Conservation (phyloP, 345 rosid species). For the Euphorbia tirucalli region DNA sequence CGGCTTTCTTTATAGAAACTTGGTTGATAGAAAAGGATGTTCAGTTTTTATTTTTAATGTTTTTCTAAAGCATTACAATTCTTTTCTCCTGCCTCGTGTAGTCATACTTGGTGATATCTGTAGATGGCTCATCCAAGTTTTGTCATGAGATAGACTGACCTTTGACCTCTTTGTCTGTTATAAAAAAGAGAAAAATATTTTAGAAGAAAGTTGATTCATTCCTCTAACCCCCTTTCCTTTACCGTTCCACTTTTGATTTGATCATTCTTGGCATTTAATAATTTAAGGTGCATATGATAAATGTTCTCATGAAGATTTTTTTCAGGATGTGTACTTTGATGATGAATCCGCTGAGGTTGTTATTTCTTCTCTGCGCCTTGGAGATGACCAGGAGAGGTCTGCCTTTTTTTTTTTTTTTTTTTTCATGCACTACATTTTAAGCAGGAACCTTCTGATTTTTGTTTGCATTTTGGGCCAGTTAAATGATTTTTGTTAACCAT, state of each 20-base stretch:
- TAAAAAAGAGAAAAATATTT: background rate
- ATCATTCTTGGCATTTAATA: background rate
- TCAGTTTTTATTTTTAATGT: background rate
- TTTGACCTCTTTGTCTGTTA: background rate
- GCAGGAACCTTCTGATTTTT: background rate
- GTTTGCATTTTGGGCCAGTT: background rate
- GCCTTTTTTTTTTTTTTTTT: conserved; percentile 13
- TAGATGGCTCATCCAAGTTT: background rate
- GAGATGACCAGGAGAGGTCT: conserved; percentile 89
- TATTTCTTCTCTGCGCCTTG: conserved; percentile 89
- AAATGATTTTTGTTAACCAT: background rate
- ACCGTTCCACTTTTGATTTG: background rate
- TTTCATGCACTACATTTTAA: background rate
- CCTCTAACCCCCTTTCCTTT: background rate
- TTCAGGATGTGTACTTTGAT: conserved; percentile 95
- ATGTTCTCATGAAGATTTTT: conserved; percentile 26
- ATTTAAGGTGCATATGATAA: conserved; percentile 8
- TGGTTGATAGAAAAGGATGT: background rate
- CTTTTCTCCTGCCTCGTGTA: background rate
- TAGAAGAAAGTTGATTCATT: too few relatives aligned
- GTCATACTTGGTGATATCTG: background rate
- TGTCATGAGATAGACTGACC: background rate
- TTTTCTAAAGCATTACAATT: background rate
- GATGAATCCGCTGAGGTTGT: conserved; percentile 98
- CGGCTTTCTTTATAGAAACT: background rate